Evolutionary conservation across 2,329 filamentous ascomycete genomes (phyloP).

Genomic region (Fusarium protoensiforme): DNA sequence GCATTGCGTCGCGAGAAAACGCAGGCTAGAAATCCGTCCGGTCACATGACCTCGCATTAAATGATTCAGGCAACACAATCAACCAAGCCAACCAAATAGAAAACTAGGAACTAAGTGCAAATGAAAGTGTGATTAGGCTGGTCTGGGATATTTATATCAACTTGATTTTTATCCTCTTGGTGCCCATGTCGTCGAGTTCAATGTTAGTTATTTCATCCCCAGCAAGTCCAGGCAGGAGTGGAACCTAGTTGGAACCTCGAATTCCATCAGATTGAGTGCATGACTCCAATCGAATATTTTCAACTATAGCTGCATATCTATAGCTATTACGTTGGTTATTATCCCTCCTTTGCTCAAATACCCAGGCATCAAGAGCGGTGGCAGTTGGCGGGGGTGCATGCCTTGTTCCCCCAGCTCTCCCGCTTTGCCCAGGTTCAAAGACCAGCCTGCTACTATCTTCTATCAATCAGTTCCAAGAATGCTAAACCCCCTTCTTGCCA

Average conservation of each 20-base stretch:
- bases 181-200: background rate
- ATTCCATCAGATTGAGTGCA: background rate
- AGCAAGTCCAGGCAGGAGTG: background rate
- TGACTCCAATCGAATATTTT: constrained; percentile 3
- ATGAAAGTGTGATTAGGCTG: background rate
- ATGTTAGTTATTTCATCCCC: background rate
- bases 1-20: constrained; percentile 33
- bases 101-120: background rate
- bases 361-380: background rate
- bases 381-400: background rate
- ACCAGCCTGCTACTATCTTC: background rate
- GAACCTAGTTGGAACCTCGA: background rate
- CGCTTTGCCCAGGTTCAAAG: background rate
- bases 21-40: background rate
- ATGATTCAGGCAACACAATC: background rate
- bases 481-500: background rate
- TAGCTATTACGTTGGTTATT: constrained; percentile 8
- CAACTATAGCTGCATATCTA: constrained; percentile 15
- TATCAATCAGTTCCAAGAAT: background rate
- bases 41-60: constrained; percentile 35
- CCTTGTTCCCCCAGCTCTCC: background rate
- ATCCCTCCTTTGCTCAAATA: background rate
- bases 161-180: background rate
- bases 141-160: background rate
- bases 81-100: background rate